Conservation (phyloP, 495 filamentous ascomycete genomes). For the Letharia columbiana region DNA sequence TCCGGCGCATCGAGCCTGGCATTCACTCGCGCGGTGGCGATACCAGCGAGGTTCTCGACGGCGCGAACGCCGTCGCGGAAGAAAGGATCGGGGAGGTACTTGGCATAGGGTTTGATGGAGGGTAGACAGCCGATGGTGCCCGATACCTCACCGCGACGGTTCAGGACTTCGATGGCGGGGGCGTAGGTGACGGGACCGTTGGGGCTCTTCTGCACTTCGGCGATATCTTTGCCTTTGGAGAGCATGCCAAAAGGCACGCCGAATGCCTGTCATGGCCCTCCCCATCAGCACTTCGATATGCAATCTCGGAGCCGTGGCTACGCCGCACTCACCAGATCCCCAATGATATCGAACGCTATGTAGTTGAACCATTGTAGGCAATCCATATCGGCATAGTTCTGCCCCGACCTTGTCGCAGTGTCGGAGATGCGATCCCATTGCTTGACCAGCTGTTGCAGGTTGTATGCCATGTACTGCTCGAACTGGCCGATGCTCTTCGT, state of each 20-base stretch:
- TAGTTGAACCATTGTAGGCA: conserved; percentile 92
- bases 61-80: conserved; percentile 43
- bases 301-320: neutral
- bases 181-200: conserved; percentile 39
- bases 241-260: conserved; percentile 50
- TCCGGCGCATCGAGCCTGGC: conserved; percentile 61
- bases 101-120: conserved; percentile 41
- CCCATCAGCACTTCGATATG: neutral
- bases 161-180: conserved; percentile 46
- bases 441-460: conserved; percentile 63
- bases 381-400: conserved; percentile 57
- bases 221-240: conserved; percentile 46
- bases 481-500: conserved; percentile 76
- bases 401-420: conserved; percentile 30
- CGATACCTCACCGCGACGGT: conserved; percentile 47
- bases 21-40: conserved; percentile 74
- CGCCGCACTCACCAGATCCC: conserved; percentile 43
- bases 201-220: conserved; percentile 48
- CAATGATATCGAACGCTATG: conserved; percentile 88
- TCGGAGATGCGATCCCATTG: conserved; percentile 58
- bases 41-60: conserved; percentile 44
- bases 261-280: conserved; percentile 34
- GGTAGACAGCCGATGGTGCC: conserved; percentile 43
- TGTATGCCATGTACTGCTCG: conserved; percentile 80
- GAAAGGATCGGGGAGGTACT: conserved; percentile 45